Evolutionary conservation across 805 yeast genomes (phyloP), one percentile per base, ranked within the genome.

Genomic region (Teunomyces panamensis): DNA sequence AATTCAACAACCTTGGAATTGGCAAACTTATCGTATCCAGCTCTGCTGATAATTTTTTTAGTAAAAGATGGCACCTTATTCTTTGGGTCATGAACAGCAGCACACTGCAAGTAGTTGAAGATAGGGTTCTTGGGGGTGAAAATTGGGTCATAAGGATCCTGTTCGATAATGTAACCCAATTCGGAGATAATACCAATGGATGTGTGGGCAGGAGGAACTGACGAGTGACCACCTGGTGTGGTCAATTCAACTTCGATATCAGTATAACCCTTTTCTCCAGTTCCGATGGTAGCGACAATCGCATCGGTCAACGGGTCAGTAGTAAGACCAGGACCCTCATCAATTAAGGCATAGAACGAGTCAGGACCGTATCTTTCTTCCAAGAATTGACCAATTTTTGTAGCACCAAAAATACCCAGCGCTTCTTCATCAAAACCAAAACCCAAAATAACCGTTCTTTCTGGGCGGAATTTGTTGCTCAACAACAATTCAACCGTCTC

Each of bases 361-460:
- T 87, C 73, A 26, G 63, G 56, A 5, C 96, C 96, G 56, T 80
- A 84, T 47, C 74, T 73, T 17, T 77, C 71, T 27, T 70, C 64
- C 16, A 89, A 58, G 49, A 65, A 67, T 34, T 73, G 52, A 9
- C 77, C 73, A 14, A 88, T 67, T n/a, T 64, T 46, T 1, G 59
- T 54, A 5, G 95, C 96, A 45, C 92, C 91, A 6, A 69, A 63
- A 14, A 53, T 49, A 4, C 95, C 95, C 32, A 79, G 73, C 33
- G 79, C 75, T 60, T 89, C 96, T 68, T 88, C 96, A 59, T 89
- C 96, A 55, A 80, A 85, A 1, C 96, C 96, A 58, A 84, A 80
- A 0, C 87, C 81, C 2, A 84, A 60, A 9, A 88, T 51, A 11
- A 87, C 62, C 1, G 88, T 75, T 64, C 96, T 79, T 45, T 73